Conservation (phyloP, 371 early-diverging fungal species). For the Rhizopus microsporus region DNA sequence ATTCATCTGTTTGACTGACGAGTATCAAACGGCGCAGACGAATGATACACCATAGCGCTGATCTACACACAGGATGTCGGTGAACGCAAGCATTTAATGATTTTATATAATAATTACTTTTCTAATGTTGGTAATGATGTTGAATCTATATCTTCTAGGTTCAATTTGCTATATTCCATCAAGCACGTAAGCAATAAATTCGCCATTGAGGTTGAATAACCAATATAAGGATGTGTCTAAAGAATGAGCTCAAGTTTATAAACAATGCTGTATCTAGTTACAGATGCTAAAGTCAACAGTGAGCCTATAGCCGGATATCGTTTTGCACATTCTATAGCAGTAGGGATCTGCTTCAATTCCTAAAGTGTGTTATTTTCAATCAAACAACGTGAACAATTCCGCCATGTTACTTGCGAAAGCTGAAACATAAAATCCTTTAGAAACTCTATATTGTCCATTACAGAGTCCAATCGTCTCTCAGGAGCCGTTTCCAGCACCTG, state of each 20-base stretch:
- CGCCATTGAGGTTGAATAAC: constrained; percentile 2
- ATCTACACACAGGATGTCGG: constrained; percentile 4
- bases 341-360: constrained; percentile 13
- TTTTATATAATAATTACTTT: not conserved
- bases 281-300: constrained; percentile 15
- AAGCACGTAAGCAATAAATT: constrained; percentile 10
- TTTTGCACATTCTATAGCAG: constrained; percentile 9
- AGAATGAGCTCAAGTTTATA: not conserved
- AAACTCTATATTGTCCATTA: constrained; percentile 10
- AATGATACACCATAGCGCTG: constrained; percentile 19
- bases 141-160: not conserved
- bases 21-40: constrained; percentile 13
- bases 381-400: not conserved
- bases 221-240: constrained; percentile 21
- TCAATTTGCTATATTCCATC: constrained; percentile 20
- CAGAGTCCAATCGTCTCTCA: not conserved
- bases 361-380: constrained; percentile 4
- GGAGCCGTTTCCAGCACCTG: constrained; percentile 2
- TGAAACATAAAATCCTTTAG: constrained; percentile 9
- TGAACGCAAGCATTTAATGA: not conserved
- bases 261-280: constrained; percentile 1
- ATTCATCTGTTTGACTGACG: not conserved
- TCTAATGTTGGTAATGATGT: not conserved
- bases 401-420: constrained; percentile 1
- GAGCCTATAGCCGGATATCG: constrained; percentile 13